These are phyloP conservation scores for Fusarium mexicanum DNA, from an alignment of 2,329 filamentous ascomycete species.

Conservation along the genomic window DNA sequence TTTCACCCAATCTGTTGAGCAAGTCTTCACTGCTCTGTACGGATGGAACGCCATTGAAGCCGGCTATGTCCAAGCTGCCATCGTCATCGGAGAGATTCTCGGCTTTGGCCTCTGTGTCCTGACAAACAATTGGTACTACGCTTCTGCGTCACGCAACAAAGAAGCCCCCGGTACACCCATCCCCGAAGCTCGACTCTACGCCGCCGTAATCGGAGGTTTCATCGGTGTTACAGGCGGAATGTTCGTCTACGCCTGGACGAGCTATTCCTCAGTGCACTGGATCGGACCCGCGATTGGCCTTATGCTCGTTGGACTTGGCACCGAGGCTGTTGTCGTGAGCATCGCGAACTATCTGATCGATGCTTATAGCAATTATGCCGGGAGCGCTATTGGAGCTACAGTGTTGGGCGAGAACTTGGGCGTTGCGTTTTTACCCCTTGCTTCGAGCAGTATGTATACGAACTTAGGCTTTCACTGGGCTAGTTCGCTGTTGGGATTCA, in stretches of 20 bases:
- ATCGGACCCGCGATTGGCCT: constrained; percentile 14
- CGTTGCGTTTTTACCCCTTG: constrained; percentile 23
- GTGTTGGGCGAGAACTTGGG: constrained; percentile 21
- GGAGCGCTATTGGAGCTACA: constrained; percentile 23
- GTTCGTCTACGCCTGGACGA: constrained; percentile 30
- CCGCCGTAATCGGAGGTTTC: constrained; percentile 19
- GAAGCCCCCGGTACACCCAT: constrained; percentile 20
- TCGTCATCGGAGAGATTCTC: constrained; percentile 23
- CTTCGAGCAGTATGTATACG: constrained; percentile 27
- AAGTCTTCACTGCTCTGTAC: constrained; percentile 10
- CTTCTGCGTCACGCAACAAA: constrained; percentile 20
- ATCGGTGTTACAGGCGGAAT: constrained; percentile 19
- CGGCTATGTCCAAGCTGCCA: constrained; percentile 17
- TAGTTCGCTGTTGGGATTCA: constrained; percentile 16
- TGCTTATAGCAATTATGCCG: constrained; percentile 26
- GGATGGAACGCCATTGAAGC: constrained; percentile 20
- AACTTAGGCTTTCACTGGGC: constrained; percentile 31
- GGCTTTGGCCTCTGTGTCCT: constrained; percentile 11
- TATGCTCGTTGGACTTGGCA: constrained; percentile 20
- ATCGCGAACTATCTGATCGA: constrained; percentile 30
- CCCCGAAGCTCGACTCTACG: constrained; percentile 27
- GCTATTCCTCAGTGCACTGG: constrained; percentile 15
- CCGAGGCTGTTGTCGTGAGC: constrained; percentile 20
- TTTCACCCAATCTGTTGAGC: constrained; percentile 23
- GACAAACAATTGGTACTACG: constrained; percentile 28